A percentile compares a stretch with the other conserved stretches of the same genome.
Evolutionary conservation across 257 asterid species (phyloP).

Genomic region (Asclepias syriaca): DNA sequence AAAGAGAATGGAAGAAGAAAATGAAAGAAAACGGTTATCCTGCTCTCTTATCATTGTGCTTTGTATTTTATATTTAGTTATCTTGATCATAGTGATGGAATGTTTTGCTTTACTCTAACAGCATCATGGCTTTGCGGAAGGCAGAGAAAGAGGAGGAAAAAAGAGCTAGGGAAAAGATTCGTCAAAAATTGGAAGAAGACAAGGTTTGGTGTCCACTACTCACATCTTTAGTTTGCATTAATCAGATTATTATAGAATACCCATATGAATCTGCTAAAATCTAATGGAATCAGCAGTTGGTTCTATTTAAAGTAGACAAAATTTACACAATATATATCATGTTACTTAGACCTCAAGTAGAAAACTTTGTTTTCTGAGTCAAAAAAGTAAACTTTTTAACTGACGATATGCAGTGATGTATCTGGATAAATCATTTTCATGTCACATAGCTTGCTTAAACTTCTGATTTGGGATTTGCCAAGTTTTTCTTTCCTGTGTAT

Average conservation of each 20-base stretch:
- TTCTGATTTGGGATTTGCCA: background rate
- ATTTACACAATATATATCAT: background rate
- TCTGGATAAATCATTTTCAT: background rate
- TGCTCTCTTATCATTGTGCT: conserved; percentile 11
- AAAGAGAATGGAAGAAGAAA: conserved; percentile 91
- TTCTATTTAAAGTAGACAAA: background rate
- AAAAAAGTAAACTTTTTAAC: background rate
- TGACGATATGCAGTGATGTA: background rate
- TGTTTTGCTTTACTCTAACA: conserved; percentile 28
- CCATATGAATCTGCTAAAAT: background rate
- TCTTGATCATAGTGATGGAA: conserved; percentile 17
- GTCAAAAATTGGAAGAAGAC: conserved; percentile 94
- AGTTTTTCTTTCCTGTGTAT: conserved; percentile 7
- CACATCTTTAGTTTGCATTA: background rate
- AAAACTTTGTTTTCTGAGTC: background rate
- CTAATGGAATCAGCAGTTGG: background rate
- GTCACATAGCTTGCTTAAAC: background rate
- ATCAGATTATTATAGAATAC: background rate
- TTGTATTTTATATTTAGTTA: background rate
- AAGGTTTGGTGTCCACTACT: conserved; percentile 49
- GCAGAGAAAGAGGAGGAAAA: conserved; percentile 95
- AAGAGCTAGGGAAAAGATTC: conserved; percentile 90
- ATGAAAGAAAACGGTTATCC: conserved; percentile 96
- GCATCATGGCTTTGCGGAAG: conserved; percentile 81
- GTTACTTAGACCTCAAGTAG: background rate